Conservation (phyloP, 768 basidiomycete genomes). For the Mycena vulgaris region DNA sequence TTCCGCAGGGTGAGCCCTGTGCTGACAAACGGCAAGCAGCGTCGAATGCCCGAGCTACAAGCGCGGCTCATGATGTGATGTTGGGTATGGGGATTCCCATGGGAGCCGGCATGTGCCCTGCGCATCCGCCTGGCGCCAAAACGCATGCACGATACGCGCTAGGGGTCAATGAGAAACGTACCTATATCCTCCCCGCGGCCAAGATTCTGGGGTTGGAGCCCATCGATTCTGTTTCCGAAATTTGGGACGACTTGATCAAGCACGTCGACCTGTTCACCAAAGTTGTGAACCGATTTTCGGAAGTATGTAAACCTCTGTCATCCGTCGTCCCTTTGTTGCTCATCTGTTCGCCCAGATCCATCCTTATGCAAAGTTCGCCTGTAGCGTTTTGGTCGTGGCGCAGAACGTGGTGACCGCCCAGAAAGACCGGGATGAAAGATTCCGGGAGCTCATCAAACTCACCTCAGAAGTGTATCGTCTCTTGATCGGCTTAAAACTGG, state of each 20-base stretch:
- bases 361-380: conserved; percentile 25
- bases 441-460: conserved; percentile 18
- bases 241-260: conserved; percentile 2
- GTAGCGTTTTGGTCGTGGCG: conserved; percentile 19
- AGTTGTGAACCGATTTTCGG: conserved; percentile 10
- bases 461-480: conserved; percentile 6
- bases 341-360: conserved; percentile 4
- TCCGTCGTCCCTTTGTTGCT: not conserved
- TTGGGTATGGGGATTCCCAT: not conserved
- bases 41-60: not conserved
- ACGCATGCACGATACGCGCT: not conserved
- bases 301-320: conserved; percentile 1
- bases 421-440: conserved; percentile 19
- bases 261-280: conserved; percentile 7
- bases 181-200: not conserved
- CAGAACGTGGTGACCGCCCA: conserved; percentile 19
- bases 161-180: not conserved
- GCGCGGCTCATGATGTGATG: not conserved
- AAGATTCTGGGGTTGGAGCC: conserved; percentile 3
- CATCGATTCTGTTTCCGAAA: not conserved
- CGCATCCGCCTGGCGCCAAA: not conserved
- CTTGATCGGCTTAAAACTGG: conserved; percentile 3
- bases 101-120: not conserved
- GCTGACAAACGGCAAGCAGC: not conserved
- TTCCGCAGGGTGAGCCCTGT: not conserved